phyloP scores from a whole-genome alignment of 75 land plant species.

The Larix kaempferi region DNA sequence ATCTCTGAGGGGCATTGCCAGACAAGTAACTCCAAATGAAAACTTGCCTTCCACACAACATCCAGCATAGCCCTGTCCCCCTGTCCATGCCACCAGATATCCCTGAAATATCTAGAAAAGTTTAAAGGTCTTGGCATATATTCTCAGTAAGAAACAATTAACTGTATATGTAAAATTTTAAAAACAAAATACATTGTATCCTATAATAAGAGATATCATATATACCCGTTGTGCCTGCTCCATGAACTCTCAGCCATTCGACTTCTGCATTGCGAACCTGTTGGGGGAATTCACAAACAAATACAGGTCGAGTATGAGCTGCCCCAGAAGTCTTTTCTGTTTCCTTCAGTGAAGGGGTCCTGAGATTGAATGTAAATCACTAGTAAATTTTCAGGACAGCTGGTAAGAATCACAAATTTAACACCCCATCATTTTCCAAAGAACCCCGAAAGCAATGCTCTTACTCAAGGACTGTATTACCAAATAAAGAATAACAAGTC shows the following conservation, averaged over 20 bases:
- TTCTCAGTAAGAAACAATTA: background rate
- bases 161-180: slow-evolving; percentile 1
- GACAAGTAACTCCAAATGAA: slow-evolving; percentile 86
- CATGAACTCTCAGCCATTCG: slow-evolving; percentile 30
- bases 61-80: slow-evolving; percentile 73
- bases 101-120: slow-evolving; percentile 26
- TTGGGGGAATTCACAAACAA: slow-evolving; percentile 91
- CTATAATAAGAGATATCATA: background rate
- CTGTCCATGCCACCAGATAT: slow-evolving; percentile 92
- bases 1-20: slow-evolving; percentile 36
- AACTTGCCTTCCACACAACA: slow-evolving; percentile 55
- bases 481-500: background rate
- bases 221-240: slow-evolving; percentile 20
- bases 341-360: slow-evolving; percentile 37
- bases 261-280: slow-evolving; percentile 69
- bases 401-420: background rate
- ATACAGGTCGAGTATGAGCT: slow-evolving; percentile 73
- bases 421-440: background rate
- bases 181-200: background rate
- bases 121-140: background rate
- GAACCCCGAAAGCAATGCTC: background rate
- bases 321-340: slow-evolving; percentile 40
- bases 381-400: background rate
- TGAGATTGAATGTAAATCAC: slow-evolving; percentile 5
- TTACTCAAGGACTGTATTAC: background rate